Evolutionary conservation across 495 filamentous ascomycete genomes (phyloP).

Genomic region (Aspergillus egyptiacus): DNA sequence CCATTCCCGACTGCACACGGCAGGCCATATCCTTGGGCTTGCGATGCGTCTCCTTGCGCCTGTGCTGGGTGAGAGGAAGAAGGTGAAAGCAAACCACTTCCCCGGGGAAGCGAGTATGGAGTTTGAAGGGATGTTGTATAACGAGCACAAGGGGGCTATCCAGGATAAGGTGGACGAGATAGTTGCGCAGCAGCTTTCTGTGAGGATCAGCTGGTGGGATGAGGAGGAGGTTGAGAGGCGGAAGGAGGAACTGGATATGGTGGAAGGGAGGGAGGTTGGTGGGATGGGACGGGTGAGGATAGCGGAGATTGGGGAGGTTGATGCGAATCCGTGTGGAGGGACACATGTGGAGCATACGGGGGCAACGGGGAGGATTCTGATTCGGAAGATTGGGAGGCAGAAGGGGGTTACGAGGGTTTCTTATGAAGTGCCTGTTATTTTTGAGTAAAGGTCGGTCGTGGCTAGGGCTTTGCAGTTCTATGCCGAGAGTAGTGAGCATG

Average conservation of each 20-base stretch:
- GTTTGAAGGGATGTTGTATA: constrained; percentile 55
- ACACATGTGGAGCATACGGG: constrained; percentile 54
- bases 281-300: constrained; percentile 43
- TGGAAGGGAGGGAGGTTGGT: constrained; percentile 35
- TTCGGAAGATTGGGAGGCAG: constrained; percentile 54
- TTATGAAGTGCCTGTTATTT: constrained; percentile 38
- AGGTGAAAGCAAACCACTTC: constrained; percentile 58
- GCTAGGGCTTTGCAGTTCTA: no score
- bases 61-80: constrained; percentile 37
- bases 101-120: constrained; percentile 55
- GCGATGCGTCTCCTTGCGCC: constrained; percentile 50
- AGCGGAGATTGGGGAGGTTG: constrained; percentile 53
- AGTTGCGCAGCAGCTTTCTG: constrained; percentile 42
- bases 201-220: constrained; percentile 54
- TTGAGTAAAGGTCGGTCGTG: not conserved
- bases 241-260: constrained; percentile 5
- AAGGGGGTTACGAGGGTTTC: constrained; percentile 54
- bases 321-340: constrained; percentile 58
- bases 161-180: constrained; percentile 51
- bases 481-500: not conserved
- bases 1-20: constrained; percentile 58
- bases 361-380: constrained; percentile 46
- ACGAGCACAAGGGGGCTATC: constrained; percentile 51
- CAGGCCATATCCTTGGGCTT: constrained; percentile 56
- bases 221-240: constrained; percentile 34